A percentile compares a stretch with the other conserved stretches of the same genome.
phyloP scores from a whole-genome alignment of 2,329 filamentous ascomycete genomes.

The Thielaviopsis euricoi region DNA sequence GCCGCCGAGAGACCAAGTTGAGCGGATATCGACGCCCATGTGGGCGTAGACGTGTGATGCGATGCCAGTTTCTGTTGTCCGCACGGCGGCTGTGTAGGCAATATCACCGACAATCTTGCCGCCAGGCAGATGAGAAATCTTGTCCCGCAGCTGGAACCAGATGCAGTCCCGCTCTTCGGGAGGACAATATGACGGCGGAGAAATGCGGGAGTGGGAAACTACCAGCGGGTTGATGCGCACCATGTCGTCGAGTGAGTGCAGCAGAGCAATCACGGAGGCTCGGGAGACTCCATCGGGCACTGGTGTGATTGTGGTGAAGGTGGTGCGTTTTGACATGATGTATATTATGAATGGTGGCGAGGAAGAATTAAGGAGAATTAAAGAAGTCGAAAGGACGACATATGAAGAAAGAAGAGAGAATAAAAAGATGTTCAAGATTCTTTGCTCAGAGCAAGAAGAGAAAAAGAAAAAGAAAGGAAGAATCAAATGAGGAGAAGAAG shows the following conservation, averaged over 20 bases:
- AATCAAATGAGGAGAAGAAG: background rate
- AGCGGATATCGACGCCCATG: constrained; percentile 61
- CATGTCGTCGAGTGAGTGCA: constrained; percentile 67
- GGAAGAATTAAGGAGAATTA: background rate
- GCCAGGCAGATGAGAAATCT: constrained; percentile 57
- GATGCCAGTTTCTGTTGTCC: constrained; percentile 54
- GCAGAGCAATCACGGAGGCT: constrained; percentile 53
- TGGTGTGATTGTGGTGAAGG: constrained; percentile 66
- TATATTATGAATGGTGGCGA: background rate
- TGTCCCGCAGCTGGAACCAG: constrained; percentile 72
- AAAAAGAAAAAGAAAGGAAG: background rate
- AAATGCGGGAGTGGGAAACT: constrained; percentile 51
- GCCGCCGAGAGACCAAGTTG: constrained; percentile 62
- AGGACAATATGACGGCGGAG: constrained; percentile 47
- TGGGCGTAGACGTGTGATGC: constrained; percentile 77
- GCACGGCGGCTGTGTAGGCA: constrained; percentile 65
- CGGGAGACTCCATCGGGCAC: constrained; percentile 53
- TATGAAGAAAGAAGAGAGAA: background rate
- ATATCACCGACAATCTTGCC: constrained; percentile 39
- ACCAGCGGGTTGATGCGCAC: constrained; percentile 79
- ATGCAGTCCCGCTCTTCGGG: constrained; percentile 50
- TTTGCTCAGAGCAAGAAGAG: background rate
- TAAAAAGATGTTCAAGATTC: background rate
- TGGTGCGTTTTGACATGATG: constrained; percentile 51
- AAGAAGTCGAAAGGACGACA: background rate